These are phyloP conservation scores for Botrytis porri DNA, from an alignment of 2,329 filamentous ascomycete genomes.

Conservation along the genomic window DNA sequence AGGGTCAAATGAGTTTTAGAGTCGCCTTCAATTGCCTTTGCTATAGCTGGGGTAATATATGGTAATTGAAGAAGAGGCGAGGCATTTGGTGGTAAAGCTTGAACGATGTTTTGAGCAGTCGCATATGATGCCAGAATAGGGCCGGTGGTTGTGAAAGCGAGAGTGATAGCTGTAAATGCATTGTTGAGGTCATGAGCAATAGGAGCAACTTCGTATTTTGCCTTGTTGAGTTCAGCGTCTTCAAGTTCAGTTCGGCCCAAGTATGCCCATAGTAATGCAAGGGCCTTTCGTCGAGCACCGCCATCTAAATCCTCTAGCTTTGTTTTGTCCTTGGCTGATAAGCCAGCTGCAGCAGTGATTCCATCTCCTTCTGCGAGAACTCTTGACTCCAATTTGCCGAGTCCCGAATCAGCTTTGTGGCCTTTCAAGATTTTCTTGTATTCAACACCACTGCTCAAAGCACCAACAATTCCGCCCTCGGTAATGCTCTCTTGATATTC, in stretches of 20 bases:
- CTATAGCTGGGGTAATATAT: slow-evolving; percentile 69
- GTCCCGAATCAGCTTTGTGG: slow-evolving; percentile 73
- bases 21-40: slow-evolving; percentile 68
- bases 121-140: slow-evolving; percentile 81
- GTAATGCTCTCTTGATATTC: slow-evolving; percentile 85
- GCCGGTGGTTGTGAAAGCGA: slow-evolving; percentile 80
- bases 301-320: slow-evolving; percentile 79
- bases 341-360: slow-evolving; percentile 51
- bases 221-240: slow-evolving; percentile 71
- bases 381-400: slow-evolving; percentile 80
- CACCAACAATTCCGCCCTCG: slow-evolving; percentile 73
- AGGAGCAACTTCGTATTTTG: slow-evolving; percentile 87
- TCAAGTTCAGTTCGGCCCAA: slow-evolving; percentile 83
- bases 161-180: slow-evolving; percentile 79
- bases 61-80: slow-evolving; percentile 92
- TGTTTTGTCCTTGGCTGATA: slow-evolving; percentile 71
- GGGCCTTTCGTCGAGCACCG: slow-evolving; percentile 75
- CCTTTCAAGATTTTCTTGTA: slow-evolving; percentile 74
- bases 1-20: slow-evolving; percentile 73
- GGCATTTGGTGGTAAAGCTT: slow-evolving; percentile 78
- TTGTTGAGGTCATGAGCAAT: slow-evolving; percentile 82
- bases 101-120: slow-evolving; percentile 81
- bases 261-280: slow-evolving; percentile 93
- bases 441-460: slow-evolving; percentile 82
- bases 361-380: slow-evolving; percentile 62